A percentile compares a stretch with the other conserved stretches of the same genome.
Evolutionary conservation across 331 rosid species (phyloP).

Genomic region (Quercus tomentella): DNA sequence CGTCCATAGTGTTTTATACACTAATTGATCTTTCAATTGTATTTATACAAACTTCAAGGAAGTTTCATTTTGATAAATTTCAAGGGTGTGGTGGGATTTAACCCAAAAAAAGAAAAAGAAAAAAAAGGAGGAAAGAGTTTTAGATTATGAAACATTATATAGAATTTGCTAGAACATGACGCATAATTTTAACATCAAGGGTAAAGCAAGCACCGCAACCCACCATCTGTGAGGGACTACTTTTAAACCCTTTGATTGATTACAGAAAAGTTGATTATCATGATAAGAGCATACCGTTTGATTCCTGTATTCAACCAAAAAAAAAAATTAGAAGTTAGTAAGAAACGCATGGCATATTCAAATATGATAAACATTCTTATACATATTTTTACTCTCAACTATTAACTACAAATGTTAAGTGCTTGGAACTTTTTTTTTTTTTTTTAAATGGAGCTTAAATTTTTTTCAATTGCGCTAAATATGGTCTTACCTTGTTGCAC

Average conservation of each 20-base stretch:
- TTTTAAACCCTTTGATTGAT: conserved; percentile 22
- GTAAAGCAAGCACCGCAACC: conserved; percentile 18
- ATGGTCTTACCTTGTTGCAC: conserved; percentile 42
- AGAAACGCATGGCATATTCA: not conserved
- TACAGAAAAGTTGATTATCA: conserved; percentile 37
- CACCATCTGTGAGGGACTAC: conserved; percentile 34
- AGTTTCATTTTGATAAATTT: too few species aligned
- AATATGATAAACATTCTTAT: too few species aligned
- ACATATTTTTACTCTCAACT: too few species aligned
- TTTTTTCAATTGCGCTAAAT: not conserved
- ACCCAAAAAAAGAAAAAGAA: too few species aligned
- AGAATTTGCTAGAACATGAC: not conserved
- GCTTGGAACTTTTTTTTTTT: not conserved
- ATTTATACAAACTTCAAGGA: too few species aligned
- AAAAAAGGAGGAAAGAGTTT: not conserved
- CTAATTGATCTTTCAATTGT: too few species aligned
- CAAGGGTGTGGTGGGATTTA: too few species aligned
- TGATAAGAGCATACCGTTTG: conserved; percentile 47
- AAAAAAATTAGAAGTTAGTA: not conserved
- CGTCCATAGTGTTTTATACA: too few species aligned
- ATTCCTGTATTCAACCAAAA: conserved; percentile 33
- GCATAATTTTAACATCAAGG: conserved; percentile 17
- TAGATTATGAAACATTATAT: not conserved
- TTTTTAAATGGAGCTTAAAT: too few species aligned
- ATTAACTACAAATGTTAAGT: not conserved